These are phyloP conservation scores for Coemansia sp. DNA, from an alignment of 192 early-diverging fungal species.

Conservation along the genomic window DNA sequence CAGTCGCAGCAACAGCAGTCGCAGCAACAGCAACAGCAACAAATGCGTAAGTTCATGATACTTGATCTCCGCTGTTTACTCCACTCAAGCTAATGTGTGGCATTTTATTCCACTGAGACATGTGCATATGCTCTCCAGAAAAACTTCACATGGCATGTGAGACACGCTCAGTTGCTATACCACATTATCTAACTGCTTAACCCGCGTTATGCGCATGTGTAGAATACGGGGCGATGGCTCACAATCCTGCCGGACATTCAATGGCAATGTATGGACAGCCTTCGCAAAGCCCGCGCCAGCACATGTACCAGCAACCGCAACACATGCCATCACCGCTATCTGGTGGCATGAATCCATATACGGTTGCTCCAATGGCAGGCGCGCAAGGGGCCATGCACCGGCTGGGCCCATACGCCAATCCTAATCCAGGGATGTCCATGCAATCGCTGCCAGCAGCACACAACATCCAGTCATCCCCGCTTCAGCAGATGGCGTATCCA, in stretches of 20 bases:
- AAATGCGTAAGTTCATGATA: neutral
- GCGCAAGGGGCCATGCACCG: neutral
- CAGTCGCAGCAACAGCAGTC: too few relatives aligned
- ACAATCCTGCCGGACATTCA: neutral
- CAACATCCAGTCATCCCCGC: neutral
- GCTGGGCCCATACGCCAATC: neutral
- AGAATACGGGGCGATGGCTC: neutral
- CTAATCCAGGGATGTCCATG: neutral
- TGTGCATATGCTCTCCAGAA: neutral
- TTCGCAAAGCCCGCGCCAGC: neutral
- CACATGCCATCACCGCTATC: neutral
- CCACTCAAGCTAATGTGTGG: too few relatives aligned
- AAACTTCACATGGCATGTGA: neutral
- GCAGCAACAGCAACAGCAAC: constrained; percentile 4
- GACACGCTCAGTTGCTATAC: neutral
- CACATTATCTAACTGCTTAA: too few relatives aligned
- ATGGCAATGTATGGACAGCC: neutral
- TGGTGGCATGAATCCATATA: constrained; percentile 1
- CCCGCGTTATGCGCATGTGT: neutral
- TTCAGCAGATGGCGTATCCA: constrained; percentile 28
- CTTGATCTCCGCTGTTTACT: too few relatives aligned
- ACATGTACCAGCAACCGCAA: neutral
- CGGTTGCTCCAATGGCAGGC: neutral
- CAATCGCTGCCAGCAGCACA: neutral
- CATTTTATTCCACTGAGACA: neutral